Conservation (phyloP, 768 basidiomycete species). For the Solioccasus polychromus region DNA sequence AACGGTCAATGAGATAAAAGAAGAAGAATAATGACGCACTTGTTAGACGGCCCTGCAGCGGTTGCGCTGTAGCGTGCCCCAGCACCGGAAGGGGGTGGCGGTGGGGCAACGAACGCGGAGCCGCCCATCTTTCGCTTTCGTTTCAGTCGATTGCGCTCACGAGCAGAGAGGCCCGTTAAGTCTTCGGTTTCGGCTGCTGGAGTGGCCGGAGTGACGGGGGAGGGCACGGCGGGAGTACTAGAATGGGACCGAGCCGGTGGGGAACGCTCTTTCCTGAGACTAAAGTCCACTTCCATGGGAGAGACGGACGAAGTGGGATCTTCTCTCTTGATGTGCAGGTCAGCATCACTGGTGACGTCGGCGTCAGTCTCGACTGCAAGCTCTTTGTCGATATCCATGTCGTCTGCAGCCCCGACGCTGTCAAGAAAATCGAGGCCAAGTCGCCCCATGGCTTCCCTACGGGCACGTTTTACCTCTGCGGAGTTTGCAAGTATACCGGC, state of each 20-base stretch:
- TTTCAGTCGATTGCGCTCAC: constrained; percentile 92
- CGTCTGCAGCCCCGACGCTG: constrained; percentile 63
- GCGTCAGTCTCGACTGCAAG: constrained; percentile 56
- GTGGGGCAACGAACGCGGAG: constrained; percentile 74
- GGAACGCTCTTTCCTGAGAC: constrained; percentile 39
- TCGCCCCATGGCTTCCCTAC: constrained; percentile 84
- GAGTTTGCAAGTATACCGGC: constrained; percentile 68
- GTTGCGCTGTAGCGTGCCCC: constrained; percentile 63
- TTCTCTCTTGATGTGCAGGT: constrained; percentile 38
- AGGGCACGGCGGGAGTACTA: constrained; percentile 43
- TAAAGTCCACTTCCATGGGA: constrained; percentile 45
- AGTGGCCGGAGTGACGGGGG: constrained; percentile 44
- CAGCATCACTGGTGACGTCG: constrained; percentile 44
- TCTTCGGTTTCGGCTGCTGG: constrained; percentile 42
- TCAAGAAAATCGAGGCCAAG: constrained; percentile 87
- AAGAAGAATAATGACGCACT: constrained; percentile 36
- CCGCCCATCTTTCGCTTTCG: constrained; percentile 90
- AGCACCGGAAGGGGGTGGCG: constrained; percentile 53
- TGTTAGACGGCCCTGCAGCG: constrained; percentile 56
- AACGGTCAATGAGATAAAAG: constrained; percentile 3
- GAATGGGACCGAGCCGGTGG: constrained; percentile 43
- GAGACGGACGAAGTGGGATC: constrained; percentile 34
- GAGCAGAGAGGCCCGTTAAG: constrained; percentile 67
- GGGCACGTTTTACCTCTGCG: constrained; percentile 80
- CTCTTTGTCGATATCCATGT: constrained; percentile 85